Percentiles rank a stretch among this genome's conserved stretches.
These are phyloP conservation scores for Oxytropis ochrocephala DNA, from an alignment of 306 rosid species.

Conservation along the genomic window DNA sequence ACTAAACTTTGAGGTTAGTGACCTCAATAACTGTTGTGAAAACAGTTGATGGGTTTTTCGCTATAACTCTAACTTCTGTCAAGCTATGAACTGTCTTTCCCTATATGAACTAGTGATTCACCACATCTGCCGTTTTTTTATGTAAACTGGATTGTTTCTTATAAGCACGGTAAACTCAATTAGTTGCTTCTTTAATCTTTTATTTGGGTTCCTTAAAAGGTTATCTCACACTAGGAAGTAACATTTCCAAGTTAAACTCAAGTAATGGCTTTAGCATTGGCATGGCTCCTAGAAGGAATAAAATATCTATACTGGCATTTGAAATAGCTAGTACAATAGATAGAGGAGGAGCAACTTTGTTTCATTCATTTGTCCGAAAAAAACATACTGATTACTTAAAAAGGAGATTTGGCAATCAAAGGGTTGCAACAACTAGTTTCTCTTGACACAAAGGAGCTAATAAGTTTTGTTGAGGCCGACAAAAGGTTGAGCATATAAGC, in stretches of 20 bases:
- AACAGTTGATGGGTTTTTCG: background rate
- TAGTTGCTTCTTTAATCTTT: too few relatives aligned
- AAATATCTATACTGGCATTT: conserved; percentile 73
- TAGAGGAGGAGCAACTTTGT: conserved; percentile 58
- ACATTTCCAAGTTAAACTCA: conserved; percentile 53
- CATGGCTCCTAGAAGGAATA: too few relatives aligned
- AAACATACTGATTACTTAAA: conserved; percentile 57
- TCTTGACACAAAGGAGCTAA: conserved; percentile 52
- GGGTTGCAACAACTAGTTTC: conserved; percentile 65
- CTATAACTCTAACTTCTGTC: background rate
- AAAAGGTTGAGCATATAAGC: conserved; percentile 56
- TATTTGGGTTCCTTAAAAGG: too few relatives aligned
- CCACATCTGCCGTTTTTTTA: too few relatives aligned
- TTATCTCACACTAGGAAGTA: conserved; percentile 48
- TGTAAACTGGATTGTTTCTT: background rate
- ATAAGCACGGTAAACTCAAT: too few relatives aligned
- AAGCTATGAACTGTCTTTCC: too few relatives aligned
- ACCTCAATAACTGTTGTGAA: background rate
- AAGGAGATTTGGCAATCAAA: conserved; percentile 58
- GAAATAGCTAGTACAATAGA: too few relatives aligned
- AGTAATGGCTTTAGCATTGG: too few relatives aligned
- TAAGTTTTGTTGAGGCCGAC: conserved; percentile 60
- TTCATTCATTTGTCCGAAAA: conserved; percentile 70
- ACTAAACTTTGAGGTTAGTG: background rate
- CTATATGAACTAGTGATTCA: too few relatives aligned